These are phyloP conservation scores for Tilletiaria anomala DNA, from an alignment of 1,284 basidiomycete species.

Conservation along the genomic window DNA sequence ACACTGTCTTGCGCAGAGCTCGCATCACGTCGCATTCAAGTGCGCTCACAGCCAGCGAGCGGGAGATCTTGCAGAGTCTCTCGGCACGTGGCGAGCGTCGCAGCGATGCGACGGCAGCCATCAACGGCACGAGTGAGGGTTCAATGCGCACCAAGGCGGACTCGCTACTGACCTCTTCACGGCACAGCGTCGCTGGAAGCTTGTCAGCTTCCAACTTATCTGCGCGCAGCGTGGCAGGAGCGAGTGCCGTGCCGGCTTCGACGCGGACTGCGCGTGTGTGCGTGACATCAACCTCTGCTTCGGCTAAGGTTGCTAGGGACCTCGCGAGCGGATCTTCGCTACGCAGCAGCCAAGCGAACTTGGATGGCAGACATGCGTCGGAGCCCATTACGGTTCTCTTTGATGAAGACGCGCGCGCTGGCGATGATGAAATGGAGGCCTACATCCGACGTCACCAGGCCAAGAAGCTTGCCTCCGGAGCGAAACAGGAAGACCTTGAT, in stretches of 20 bases:
- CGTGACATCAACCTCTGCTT: background rate
- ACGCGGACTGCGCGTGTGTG: background rate
- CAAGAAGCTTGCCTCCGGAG: constrained; percentile 66
- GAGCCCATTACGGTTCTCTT: background rate
- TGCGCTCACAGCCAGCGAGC: constrained; percentile 16
- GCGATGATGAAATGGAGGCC: constrained; percentile 91
- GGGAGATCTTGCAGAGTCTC: constrained; percentile 22
- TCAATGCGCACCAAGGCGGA: background rate
- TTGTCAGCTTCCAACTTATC: background rate
- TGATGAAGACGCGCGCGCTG: constrained; percentile 69
- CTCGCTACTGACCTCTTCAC: background rate
- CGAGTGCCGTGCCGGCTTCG: background rate
- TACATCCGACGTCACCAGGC: constrained; percentile 81
- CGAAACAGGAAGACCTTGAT: constrained; percentile 67
- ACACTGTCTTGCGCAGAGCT: constrained; percentile 23
- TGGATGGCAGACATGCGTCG: background rate
- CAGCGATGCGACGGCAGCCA: constrained; percentile 1
- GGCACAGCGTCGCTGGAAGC: background rate
- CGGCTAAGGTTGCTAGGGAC: background rate
- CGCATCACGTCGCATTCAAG: constrained; percentile 24
- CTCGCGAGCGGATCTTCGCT: background rate
- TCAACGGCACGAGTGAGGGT: background rate
- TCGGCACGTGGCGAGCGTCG: constrained; percentile 14
- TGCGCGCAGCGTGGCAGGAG: background rate
- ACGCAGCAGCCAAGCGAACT: background rate